phyloP scores from a whole-genome alignment of 73 alveolate species.

The Breviolum minutum region DNA sequence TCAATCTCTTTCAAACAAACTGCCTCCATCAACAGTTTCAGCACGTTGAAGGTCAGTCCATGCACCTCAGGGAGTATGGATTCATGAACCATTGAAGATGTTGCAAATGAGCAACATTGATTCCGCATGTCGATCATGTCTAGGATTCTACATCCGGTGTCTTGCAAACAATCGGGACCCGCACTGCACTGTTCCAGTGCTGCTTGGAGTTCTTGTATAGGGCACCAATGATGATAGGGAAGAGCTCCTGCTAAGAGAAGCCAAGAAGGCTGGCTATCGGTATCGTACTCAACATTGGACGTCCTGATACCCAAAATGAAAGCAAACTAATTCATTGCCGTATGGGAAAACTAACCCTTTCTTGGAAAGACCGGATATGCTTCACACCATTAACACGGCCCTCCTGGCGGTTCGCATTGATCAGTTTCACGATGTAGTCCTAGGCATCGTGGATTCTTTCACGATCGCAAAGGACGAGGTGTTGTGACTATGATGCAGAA shows the following conservation, averaged over 20 bases:
- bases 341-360: no score
- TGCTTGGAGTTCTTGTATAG: constrained; percentile 95
- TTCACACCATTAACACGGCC: not conserved
- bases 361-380: no score
- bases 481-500: no score
- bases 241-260: constrained; percentile 38
- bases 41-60: constrained; percentile 97
- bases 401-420: constrained; percentile 94
- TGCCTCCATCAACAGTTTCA: constrained; percentile 97
- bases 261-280: no score
- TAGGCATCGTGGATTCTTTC: not conserved
- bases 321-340: no score
- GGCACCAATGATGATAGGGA: constrained; percentile 95
- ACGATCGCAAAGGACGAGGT: no score
- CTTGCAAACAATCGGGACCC: not conserved
- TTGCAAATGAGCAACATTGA: not conserved
- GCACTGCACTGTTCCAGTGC: constrained; percentile 93
- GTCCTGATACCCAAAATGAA: not conserved
- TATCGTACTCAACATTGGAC: not conserved
- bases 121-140: not conserved
- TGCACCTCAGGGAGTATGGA: constrained; percentile 33
- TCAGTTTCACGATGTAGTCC: constrained; percentile 92
- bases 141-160: not conserved
- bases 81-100: not conserved
- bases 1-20: not conserved